Conservation (phyloP, 2,329 filamentous ascomycete genomes). For the Penicillium sp. region DNA sequence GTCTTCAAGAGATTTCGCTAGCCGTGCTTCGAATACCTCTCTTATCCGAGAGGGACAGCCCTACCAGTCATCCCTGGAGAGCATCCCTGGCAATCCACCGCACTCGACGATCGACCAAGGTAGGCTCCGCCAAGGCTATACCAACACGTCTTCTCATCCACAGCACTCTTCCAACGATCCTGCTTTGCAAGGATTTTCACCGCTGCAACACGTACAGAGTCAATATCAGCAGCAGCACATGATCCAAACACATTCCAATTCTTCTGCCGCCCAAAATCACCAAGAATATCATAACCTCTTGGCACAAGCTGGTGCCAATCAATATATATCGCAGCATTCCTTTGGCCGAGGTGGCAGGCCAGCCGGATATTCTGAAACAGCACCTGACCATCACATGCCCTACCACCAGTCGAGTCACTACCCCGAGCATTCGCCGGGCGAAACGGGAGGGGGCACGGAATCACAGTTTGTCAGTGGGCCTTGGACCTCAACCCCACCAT, state of each 20-base stretch:
- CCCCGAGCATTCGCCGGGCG: neutral
- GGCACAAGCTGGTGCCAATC: slow-evolving; percentile 8
- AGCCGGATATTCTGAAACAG: neutral
- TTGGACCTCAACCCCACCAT: slow-evolving; percentile 23
- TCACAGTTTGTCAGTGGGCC: slow-evolving; percentile 34
- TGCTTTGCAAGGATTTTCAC: slow-evolving; percentile 12
- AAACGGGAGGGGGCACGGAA: slow-evolving; percentile 17
- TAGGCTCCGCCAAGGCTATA: neutral
- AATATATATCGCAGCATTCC: slow-evolving; percentile 15
- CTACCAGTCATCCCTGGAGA: neutral
- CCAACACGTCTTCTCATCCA: slow-evolving; percentile 11
- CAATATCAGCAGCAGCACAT: slow-evolving; percentile 17
- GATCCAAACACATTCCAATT: slow-evolving; percentile 9
- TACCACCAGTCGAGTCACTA: neutral
- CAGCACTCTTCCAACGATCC: slow-evolving; percentile 9
- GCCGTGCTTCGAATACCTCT: slow-evolving; percentile 2
- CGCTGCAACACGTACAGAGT: slow-evolving; percentile 3
- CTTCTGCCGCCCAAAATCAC: neutral
- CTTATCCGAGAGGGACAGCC: neutral
- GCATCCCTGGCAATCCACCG: neutral
- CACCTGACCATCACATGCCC: neutral
- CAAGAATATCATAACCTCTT: slow-evolving; percentile 17
- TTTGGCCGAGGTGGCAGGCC: neutral
- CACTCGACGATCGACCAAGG: neutral
- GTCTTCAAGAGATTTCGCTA: slow-evolving; percentile 2